These are phyloP conservation scores for Gynostemma pentaphyllum DNA, from an alignment of 306 rosid genomes.

Conservation along the genomic window DNA sequence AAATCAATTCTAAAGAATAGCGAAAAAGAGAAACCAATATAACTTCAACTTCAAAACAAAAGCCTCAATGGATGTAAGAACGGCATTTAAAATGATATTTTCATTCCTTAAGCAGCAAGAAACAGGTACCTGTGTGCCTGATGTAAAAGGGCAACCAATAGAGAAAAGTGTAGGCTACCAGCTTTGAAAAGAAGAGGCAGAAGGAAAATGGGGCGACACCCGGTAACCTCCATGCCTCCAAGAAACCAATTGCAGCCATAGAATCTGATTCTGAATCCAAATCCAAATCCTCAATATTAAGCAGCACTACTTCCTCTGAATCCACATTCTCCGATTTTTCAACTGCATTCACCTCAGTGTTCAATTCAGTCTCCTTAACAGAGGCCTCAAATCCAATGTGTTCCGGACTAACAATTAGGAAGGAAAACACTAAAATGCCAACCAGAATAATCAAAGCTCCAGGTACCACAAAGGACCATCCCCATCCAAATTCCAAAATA, in stretches of 20 bases:
- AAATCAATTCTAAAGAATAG: background rate
- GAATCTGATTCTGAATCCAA: no score
- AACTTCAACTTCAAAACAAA: background rate
- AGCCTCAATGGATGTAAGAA: background rate
- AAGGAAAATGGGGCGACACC: conserved; percentile 78
- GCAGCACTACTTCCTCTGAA: conserved; percentile 58
- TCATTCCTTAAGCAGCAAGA: background rate
- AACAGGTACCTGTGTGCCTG: conserved; percentile 50
- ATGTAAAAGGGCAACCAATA: conserved; percentile 93
- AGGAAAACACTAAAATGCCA: conserved; percentile 51
- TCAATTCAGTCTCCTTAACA: conserved; percentile 44
- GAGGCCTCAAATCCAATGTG: conserved; percentile 47
- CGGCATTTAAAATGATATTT: background rate
- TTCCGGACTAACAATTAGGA: conserved; percentile 65
- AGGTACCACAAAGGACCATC: conserved; percentile 88
- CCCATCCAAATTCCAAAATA: conserved; percentile 84
- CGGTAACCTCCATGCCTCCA: conserved; percentile 87
- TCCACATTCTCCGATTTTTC: conserved; percentile 25
- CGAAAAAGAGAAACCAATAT: background rate
- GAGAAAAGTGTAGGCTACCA: conserved; percentile 85
- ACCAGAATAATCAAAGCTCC: conserved; percentile 57
- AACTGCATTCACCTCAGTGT: background rate
- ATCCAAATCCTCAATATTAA: conserved; percentile 20
- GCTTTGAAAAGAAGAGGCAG: conserved; percentile 89
- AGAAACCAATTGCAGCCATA: conserved; percentile 70